These are phyloP conservation scores for Nakataea oryzae DNA, from an alignment of 2,329 filamentous ascomycete genomes.

Conservation along the genomic window DNA sequence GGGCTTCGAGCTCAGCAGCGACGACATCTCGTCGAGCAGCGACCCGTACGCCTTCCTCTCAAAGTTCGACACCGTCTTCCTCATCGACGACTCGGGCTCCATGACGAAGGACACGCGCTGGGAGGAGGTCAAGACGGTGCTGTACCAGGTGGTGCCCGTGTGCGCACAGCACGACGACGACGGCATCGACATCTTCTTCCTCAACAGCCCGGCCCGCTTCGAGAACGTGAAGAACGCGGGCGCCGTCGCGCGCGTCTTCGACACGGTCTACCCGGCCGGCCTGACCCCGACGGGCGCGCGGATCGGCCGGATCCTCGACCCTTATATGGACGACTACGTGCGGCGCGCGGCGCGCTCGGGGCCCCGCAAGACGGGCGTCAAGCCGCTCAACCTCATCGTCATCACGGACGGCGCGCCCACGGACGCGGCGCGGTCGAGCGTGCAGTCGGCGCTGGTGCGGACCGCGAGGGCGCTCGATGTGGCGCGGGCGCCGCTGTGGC, in stretches of 20 bases:
- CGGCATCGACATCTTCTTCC: conserved; percentile 84
- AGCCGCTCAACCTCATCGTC: conserved; percentile 83
- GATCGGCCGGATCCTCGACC: conserved; percentile 59
- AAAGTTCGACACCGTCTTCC: conserved; percentile 76
- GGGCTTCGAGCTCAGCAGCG: conserved; percentile 5
- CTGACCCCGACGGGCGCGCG: conserved; percentile 66
- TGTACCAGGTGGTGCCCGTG: conserved; percentile 68
- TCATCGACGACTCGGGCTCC: conserved; percentile 86
- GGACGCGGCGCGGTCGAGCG: conserved; percentile 62
- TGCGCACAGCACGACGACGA: conserved; percentile 71
- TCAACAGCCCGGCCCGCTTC: conserved; percentile 64
- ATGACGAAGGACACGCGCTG: conserved; percentile 66
- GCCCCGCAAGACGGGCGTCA: conserved; percentile 33
- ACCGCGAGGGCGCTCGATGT: conserved; percentile 61
- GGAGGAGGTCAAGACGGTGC: conserved; percentile 60
- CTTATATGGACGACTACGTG: conserved; percentile 53
- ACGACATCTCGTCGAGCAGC: conserved; percentile 34
- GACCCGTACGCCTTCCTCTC: conserved; percentile 67
- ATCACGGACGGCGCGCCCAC: conserved; percentile 80
- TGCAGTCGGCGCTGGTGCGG: conserved; percentile 56
- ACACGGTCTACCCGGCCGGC: conserved; percentile 50
- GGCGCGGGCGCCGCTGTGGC: conserved; percentile 62
- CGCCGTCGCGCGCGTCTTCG: conserved; percentile 60
- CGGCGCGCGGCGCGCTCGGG: conserved; percentile 18
- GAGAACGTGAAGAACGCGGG: conserved; percentile 48